Percentiles rank a stretch among this genome's conserved stretches.
These are phyloP conservation scores for Ananas comosus DNA, from an alignment of 176 grass and related monocot species.

Conservation along the genomic window DNA sequence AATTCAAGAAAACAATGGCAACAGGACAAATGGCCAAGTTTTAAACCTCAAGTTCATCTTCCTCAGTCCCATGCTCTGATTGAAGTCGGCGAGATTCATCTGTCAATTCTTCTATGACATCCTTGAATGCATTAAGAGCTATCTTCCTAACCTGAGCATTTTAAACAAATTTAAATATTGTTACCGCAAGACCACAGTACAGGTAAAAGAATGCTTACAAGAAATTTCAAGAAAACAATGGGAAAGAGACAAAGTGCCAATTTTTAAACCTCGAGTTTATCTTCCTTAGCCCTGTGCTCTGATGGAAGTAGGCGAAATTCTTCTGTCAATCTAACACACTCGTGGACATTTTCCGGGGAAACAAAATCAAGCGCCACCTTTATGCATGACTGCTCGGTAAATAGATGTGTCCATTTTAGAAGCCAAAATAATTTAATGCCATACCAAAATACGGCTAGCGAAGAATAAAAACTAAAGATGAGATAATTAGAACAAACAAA, in stretches of 20 bases:
- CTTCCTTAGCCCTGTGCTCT: slow-evolving; percentile 64
- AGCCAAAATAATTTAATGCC: slow-evolving; percentile 1
- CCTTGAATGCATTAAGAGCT: slow-evolving; percentile 43
- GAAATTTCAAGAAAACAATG: neutral
- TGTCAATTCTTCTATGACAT: slow-evolving; percentile 39
- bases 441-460: neutral
- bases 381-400: slow-evolving; percentile 62
- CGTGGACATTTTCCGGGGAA: slow-evolving; percentile 61
- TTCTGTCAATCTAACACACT: slow-evolving; percentile 50
- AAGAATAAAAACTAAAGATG: neutral
- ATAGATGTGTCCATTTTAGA: slow-evolving; percentile 12
- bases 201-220: neutral
- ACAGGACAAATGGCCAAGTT: neutral
- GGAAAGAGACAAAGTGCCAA: neutral
- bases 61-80: slow-evolving; percentile 49
- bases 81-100: slow-evolving; percentile 59
- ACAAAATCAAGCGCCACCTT: slow-evolving; percentile 83
- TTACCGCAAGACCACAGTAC: neutral
- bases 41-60: slow-evolving; percentile 65
- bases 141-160: slow-evolving; percentile 64
- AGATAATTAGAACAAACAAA: neutral
- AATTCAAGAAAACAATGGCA: neutral
- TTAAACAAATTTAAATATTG: neutral
- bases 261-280: slow-evolving; percentile 50
- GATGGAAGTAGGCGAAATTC: slow-evolving; percentile 66